Percentiles rank a stretch among this genome's conserved stretches.
These are phyloP conservation scores for Anaeramoeba flamelloides DNA, from an alignment of 78 protist species.

Conservation along the genomic window DNA sequence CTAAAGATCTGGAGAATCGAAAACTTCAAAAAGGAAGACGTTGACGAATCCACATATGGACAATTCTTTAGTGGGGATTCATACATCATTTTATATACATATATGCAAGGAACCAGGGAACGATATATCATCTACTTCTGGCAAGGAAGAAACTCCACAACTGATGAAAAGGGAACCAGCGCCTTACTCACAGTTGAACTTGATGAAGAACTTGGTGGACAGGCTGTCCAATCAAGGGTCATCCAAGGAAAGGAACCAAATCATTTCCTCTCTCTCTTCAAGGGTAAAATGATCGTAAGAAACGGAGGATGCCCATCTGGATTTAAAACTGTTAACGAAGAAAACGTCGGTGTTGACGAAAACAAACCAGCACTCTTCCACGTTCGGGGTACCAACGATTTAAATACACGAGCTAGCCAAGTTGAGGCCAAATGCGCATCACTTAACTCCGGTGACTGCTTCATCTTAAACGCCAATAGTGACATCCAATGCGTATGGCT, in stretches of 20 bases:
- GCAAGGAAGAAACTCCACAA: conserved; percentile 26
- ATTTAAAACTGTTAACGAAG: too few species aligned
- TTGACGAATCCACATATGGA: conserved; percentile 14
- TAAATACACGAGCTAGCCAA: conserved; percentile 11
- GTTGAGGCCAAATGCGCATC: too few species aligned
- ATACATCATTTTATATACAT: conserved; percentile 34
- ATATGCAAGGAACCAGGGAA: background rate
- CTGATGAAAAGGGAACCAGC: conserved; percentile 25
- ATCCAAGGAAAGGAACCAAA: conserved; percentile 27
- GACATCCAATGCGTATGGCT: conserved; percentile 19
- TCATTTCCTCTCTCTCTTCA: conserved; percentile 27
- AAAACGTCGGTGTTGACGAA: too few species aligned
- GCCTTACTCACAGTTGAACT: conserved; percentile 24
- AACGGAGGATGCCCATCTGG: too few species aligned
- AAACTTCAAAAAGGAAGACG: background rate
- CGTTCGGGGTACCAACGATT: conserved; percentile 12
- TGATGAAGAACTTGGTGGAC: conserved; percentile 22
- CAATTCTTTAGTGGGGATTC: conserved; percentile 35
- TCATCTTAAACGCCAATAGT: conserved; percentile 18
- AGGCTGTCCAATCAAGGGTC: conserved; percentile 31
- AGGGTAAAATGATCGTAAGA: conserved; percentile 21
- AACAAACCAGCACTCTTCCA: conserved; percentile 27
- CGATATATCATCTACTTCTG: conserved; percentile 21
- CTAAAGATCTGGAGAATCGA: conserved; percentile 19
- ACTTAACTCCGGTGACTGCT: conserved; percentile 36